Conservation (phyloP, 768 basidiomycete species). For the Suillus lakei region DNA sequence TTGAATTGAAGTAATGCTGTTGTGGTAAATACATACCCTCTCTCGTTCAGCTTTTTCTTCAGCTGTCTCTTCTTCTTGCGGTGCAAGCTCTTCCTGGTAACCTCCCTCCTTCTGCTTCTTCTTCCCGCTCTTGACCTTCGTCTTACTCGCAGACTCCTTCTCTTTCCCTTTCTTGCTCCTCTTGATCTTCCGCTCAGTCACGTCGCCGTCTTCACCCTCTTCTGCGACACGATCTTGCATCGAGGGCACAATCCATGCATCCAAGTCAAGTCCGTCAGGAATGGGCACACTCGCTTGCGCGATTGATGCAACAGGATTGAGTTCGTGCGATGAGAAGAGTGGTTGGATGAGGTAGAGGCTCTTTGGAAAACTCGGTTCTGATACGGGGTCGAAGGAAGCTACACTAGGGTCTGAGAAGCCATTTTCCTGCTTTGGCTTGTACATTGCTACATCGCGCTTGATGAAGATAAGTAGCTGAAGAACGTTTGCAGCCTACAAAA, state of each 20-base stretch:
- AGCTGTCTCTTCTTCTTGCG: slow-evolving; percentile 53
- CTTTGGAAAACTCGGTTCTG: slow-evolving; percentile 77
- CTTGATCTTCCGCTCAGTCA: slow-evolving; percentile 43
- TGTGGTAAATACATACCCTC: slow-evolving; percentile 50
- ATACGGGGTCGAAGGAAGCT: slow-evolving; percentile 41
- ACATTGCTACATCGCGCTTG: slow-evolving; percentile 67
- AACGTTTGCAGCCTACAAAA: slow-evolving; percentile 76
- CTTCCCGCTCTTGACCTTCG: slow-evolving; percentile 41
- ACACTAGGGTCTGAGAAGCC: slow-evolving; percentile 43
- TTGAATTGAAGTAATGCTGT: slow-evolving; percentile 11
- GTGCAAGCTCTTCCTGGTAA: slow-evolving; percentile 35
- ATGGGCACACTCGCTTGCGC: slow-evolving; percentile 84
- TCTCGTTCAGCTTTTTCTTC: slow-evolving; percentile 67
- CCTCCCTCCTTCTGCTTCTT: slow-evolving; percentile 48
- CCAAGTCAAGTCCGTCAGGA: slow-evolving; percentile 87
- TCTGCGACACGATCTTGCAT: slow-evolving; percentile 36
- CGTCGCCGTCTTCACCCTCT: slow-evolving; percentile 41
- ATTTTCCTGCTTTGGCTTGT: slow-evolving; percentile 46
- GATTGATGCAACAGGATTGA: slow-evolving; percentile 79
- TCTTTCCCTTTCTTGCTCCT: slow-evolving; percentile 50
- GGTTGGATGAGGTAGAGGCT: slow-evolving; percentile 86
- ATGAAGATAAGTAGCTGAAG: slow-evolving; percentile 78
- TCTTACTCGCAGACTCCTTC: slow-evolving; percentile 40
- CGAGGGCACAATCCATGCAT: slow-evolving; percentile 82
- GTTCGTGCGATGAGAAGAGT: slow-evolving; percentile 74